Conservation (phyloP, 2,329 filamentous ascomycete genomes). For the Cladosporium sp. region DNA sequence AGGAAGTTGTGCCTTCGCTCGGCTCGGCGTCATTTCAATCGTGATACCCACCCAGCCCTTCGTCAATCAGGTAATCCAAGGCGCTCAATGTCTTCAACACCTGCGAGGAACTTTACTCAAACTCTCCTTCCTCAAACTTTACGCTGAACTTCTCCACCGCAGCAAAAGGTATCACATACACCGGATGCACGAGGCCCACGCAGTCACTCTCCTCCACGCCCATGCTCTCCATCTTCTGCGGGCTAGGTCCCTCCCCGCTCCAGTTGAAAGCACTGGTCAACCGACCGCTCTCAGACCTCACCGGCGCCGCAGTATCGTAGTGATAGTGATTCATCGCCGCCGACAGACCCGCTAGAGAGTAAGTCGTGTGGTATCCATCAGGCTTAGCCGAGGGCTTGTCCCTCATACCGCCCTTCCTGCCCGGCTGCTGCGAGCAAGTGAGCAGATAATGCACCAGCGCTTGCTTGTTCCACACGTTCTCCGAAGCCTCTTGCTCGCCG, state of each 20-base stretch:
- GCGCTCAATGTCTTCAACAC: too few species aligned
- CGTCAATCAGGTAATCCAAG: not conserved
- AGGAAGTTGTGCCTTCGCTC: not conserved
- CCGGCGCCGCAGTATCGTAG: constrained; percentile 32
- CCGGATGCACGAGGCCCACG: constrained; percentile 69
- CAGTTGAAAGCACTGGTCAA: constrained; percentile 43
- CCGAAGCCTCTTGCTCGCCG: constrained; percentile 21
- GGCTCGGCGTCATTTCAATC: not conserved
- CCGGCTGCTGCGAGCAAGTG: constrained; percentile 70
- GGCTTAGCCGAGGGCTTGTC: constrained; percentile 92
- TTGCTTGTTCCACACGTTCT: constrained; percentile 69
- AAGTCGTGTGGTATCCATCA: constrained; percentile 91
- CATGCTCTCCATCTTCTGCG: constrained; percentile 47
- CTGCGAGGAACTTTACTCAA: constrained; percentile 4
- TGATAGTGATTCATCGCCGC: constrained; percentile 66
- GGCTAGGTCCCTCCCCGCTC: constrained; percentile 43
- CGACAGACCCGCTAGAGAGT: constrained; percentile 82
- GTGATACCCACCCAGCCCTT: not conserved
- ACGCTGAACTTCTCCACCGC: constrained; percentile 49
- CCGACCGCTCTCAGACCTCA: constrained; percentile 19
- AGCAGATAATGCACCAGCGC: constrained; percentile 87
- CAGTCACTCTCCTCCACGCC: constrained; percentile 69
- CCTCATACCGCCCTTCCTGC: constrained; percentile 73
- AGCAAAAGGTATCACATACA: constrained; percentile 77
- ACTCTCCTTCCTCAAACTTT: constrained; percentile 23